phyloP scores from a whole-genome alignment of 768 basidiomycete genomes.

The Tulasnella sp. region DNA sequence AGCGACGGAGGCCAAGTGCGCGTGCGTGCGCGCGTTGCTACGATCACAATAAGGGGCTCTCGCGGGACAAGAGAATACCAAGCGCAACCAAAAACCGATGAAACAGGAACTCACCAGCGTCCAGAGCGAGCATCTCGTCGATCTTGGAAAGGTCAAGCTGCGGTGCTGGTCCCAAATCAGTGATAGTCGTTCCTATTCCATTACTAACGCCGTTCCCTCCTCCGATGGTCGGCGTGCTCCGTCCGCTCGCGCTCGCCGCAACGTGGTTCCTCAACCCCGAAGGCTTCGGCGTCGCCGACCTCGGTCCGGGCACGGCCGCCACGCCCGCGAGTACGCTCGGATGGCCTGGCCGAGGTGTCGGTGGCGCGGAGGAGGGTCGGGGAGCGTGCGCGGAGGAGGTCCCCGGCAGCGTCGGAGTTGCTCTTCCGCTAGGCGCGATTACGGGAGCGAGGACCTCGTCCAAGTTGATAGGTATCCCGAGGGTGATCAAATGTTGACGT shows the following conservation, averaged over 20 bases:
- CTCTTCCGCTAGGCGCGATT: no score
- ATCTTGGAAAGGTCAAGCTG: constrained; percentile 61
- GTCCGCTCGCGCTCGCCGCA: constrained; percentile 30
- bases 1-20: neutral
- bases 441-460: constrained; percentile 79
- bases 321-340: constrained; percentile 32
- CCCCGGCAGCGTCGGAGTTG: no score
- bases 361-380: constrained; percentile 73
- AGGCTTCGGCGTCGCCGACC: constrained; percentile 31
- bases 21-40: neutral
- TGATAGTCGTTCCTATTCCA: neutral
- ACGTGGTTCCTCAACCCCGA: constrained; percentile 20
- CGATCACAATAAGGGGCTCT: constrained; percentile 1
- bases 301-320: constrained; percentile 15
- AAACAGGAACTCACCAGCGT: constrained; percentile 46
- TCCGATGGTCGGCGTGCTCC: neutral
- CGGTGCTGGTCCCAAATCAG: constrained; percentile 65
- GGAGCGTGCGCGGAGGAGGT: constrained; percentile 78
- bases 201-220: neutral
- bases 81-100: neutral
- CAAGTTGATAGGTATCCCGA: constrained; percentile 90
- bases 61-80: neutral
- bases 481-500: constrained; percentile 79
- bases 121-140: constrained; percentile 54
- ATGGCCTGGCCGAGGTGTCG: constrained; percentile 43